Conservation (phyloP, 1,284 basidiomycete genomes). For the Cryptococcus sp. region DNA sequence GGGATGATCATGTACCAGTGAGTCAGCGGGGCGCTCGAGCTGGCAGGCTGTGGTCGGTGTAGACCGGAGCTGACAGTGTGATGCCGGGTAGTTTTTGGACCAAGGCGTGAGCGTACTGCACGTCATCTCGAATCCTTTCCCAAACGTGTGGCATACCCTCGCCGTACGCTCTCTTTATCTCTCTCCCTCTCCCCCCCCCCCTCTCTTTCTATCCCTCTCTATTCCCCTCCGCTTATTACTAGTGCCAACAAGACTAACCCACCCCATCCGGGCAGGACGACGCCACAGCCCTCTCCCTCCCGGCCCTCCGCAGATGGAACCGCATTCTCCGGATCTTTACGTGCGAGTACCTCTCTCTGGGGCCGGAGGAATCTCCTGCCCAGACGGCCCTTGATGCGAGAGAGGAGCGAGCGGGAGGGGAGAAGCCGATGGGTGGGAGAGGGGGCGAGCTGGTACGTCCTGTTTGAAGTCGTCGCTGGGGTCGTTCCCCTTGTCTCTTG, state of each 20-base stretch:
- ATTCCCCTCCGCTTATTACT: no score
- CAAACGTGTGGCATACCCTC: slow-evolving; percentile 84
- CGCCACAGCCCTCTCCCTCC: slow-evolving; percentile 74
- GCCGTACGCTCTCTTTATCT: slow-evolving; percentile 56
- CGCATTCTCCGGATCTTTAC: slow-evolving; percentile 82
- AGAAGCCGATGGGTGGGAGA: no score
- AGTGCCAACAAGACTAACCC: background rate
- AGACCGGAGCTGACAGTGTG: background rate
- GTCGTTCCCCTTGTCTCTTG: no score
- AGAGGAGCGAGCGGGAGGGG: no score
- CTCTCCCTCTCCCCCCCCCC: background rate
- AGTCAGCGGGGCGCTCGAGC: slow-evolving; percentile 11
- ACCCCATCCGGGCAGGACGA: slow-evolving; percentile 65
- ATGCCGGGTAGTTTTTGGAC: slow-evolving; percentile 63
- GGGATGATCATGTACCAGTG: slow-evolving; percentile 87
- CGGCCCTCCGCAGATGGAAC: slow-evolving; percentile 86
- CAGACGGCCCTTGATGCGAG: no score
- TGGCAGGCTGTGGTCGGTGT: background rate
- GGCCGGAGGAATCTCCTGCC: slow-evolving; percentile 15
- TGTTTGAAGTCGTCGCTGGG: no score
- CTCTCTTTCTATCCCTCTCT: no score
- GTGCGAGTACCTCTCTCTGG: slow-evolving; percentile 80
- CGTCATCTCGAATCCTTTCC: slow-evolving; percentile 86
- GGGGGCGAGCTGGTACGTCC: no score
- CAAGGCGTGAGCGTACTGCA: slow-evolving; percentile 86